Conservation (phyloP, 2,329 filamentous ascomycete genomes). For the Fusarium succisae region DNA sequence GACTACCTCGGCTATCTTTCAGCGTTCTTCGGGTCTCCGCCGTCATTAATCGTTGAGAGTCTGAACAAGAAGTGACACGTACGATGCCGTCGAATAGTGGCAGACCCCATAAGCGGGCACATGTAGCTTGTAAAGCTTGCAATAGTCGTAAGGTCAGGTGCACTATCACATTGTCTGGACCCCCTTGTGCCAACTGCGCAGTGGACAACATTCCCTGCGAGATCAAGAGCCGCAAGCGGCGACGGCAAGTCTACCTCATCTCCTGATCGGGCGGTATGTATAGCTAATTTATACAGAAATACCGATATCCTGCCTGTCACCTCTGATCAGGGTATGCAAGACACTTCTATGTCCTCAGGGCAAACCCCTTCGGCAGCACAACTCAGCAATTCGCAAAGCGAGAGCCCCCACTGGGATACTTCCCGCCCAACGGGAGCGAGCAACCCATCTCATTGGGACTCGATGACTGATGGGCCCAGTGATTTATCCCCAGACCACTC, state of each 20-base stretch:
- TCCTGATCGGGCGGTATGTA: fast-evolving
- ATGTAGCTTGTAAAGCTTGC: background rate
- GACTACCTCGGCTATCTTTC: background rate
- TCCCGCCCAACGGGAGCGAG: background rate
- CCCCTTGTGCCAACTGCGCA: background rate
- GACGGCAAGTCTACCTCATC: background rate
- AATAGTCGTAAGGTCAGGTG: background rate
- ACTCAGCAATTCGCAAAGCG: background rate
- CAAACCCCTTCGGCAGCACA: background rate
- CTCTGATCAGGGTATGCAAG: background rate
- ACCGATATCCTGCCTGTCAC: background rate
- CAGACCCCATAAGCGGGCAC: background rate
- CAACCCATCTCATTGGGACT: fast-evolving
- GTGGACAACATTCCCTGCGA: background rate
- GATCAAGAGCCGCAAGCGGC: background rate
- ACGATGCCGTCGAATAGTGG: background rate
- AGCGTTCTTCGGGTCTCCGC: background rate
- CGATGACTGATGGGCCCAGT: background rate
- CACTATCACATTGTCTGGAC: background rate
- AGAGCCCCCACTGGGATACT: background rate
- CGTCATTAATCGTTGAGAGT: background rate
- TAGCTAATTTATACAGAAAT: background rate
- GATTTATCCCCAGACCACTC: background rate
- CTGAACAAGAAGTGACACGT: no score
- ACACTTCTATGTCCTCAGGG: background rate